phyloP scores from a whole-genome alignment of 257 asterid genomes.

The Solanum microdontum region DNA sequence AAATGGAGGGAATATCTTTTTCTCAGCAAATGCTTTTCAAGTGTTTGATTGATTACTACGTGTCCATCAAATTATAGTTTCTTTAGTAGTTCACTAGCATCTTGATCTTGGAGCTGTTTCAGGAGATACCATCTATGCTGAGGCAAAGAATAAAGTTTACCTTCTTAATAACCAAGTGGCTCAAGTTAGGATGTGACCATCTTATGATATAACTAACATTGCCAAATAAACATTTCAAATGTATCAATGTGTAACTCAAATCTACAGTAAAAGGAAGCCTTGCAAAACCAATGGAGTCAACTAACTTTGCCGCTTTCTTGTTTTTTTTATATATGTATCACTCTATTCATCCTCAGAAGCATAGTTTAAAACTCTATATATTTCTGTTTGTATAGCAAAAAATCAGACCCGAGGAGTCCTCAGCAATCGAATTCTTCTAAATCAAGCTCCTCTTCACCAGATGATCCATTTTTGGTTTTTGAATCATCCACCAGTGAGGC shows the following conservation, averaged over 20 bases:
- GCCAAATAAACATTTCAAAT: not conserved
- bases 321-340: not conserved
- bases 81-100: not conserved
- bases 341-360: not conserved
- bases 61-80: not conserved
- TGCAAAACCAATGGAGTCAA: not conserved
- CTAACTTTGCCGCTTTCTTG: not conserved
- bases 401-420: slow-evolving; percentile 11
- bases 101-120: not conserved
- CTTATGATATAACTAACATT: not conserved
- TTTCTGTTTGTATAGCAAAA: slow-evolving; percentile 21
- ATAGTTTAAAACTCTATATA: not conserved
- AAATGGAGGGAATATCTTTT: not conserved
- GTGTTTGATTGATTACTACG: not conserved
- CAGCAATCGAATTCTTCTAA: slow-evolving; percentile 28
- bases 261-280: not conserved
- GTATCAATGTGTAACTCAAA: not conserved
- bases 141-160: not conserved
- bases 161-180: not conserved
- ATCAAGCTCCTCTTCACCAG: slow-evolving; percentile 24
- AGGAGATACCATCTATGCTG: not conserved
- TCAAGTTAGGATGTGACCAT: not conserved
- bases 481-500: slow-evolving; percentile 29
- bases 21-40: not conserved
- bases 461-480: slow-evolving; percentile 56